These are phyloP conservation scores for Lentinula aciculospora DNA, from an alignment of 768 basidiomycete species.

Conservation along the genomic window DNA sequence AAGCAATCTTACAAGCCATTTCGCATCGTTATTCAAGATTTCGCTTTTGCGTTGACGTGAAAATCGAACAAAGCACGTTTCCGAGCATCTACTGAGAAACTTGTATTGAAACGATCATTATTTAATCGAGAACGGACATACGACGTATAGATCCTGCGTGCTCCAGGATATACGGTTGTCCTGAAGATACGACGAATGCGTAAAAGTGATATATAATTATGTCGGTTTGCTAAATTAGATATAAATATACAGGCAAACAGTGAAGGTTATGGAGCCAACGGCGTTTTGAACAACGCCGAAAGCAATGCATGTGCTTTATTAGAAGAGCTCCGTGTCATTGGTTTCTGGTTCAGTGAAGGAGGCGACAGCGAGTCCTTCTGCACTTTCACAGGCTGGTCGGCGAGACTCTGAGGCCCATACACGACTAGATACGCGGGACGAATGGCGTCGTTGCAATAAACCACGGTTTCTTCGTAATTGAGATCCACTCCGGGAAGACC, in stretches of 20 bases:
- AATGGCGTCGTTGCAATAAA: constrained; percentile 61
- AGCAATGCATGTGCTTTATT: constrained; percentile 30
- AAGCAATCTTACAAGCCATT: too few relatives aligned
- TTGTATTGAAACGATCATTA: background rate
- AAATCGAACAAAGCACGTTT: background rate
- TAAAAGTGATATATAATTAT: background rate
- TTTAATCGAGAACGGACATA: background rate
- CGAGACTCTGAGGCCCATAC: constrained; percentile 27
- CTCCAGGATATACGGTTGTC: too few relatives aligned
- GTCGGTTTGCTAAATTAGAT: background rate
- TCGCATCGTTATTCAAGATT: too few relatives aligned
- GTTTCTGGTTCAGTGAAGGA: background rate
- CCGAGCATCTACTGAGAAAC: too few relatives aligned
- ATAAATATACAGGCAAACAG: background rate
- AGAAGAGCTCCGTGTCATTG: constrained; percentile 14
- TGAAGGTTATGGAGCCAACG: constrained; percentile 28
- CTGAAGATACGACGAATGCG: background rate
- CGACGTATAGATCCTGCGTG: background rate
- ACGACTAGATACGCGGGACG: constrained; percentile 64
- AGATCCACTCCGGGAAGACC: constrained; percentile 61
- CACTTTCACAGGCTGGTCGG: background rate
- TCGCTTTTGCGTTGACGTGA: too few relatives aligned
- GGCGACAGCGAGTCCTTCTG: background rate
- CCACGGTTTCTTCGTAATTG: constrained; percentile 67
- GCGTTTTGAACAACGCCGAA: constrained; percentile 41